Conservation (phyloP, 108 stramenopile genomes). For the Nitzschia palea region DNA sequence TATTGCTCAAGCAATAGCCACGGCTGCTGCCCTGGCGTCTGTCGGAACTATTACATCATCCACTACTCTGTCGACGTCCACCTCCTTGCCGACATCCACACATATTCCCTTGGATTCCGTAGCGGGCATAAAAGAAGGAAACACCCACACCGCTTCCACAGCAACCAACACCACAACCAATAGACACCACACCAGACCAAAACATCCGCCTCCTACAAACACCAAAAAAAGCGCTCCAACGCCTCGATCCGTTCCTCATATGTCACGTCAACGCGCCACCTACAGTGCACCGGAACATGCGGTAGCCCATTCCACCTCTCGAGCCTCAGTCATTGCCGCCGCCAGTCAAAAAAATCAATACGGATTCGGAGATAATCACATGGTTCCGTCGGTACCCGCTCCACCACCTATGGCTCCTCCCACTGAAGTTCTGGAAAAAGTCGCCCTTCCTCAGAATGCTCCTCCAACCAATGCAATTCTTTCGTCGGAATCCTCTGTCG, state of each 20-base stretch:
- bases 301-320: constrained; percentile 38
- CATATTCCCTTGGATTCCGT: no score
- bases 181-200: no score
- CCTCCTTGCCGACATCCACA: not conserved
- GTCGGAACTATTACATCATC: not conserved
- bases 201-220: no score
- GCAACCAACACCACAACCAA: not conserved
- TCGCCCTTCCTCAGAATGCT: not conserved
- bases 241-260: not conserved
- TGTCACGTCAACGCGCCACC: constrained; percentile 18
- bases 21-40: constrained; percentile 41
- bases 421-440: not conserved
- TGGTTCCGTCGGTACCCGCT: constrained; percentile 63
- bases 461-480: not conserved
- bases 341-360: constrained; percentile 62
- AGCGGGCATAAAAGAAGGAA: no score
- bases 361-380: constrained; percentile 75
- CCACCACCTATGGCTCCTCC: constrained; percentile 37
- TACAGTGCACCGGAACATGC: constrained; percentile 33
- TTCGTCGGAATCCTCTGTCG: not conserved
- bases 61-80: not conserved
- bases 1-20: constrained; percentile 34
- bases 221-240: no score
- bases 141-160: constrained; percentile 3
- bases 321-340: constrained; percentile 49